phyloP scores from a whole-genome alignment of 2,329 filamentous ascomycete genomes.

The Pestalotiopsis sp. region DNA sequence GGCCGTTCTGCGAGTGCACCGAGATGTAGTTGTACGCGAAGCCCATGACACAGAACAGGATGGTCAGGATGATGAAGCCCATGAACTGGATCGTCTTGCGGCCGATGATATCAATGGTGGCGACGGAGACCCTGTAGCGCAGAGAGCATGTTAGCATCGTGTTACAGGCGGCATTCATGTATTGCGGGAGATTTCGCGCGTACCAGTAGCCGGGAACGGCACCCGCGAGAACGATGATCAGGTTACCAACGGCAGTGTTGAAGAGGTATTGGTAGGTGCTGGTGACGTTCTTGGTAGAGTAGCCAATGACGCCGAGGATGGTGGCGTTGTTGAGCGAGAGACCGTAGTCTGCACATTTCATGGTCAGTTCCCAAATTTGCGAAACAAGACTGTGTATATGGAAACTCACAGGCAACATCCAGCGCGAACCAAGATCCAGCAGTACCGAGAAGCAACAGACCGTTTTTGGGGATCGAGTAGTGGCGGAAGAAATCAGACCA shows the following conservation, averaged over 20 bases:
- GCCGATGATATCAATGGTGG: slow-evolving; percentile 70
- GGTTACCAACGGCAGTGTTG: slow-evolving; percentile 75
- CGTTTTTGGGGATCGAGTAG: slow-evolving; percentile 71
- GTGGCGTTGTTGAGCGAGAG: slow-evolving; percentile 75
- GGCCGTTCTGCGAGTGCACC: slow-evolving; percentile 40
- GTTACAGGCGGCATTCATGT: no score
- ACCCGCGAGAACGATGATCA: slow-evolving; percentile 76
- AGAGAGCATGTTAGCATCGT: slow-evolving; percentile 36
- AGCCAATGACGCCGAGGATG: slow-evolving; percentile 72
- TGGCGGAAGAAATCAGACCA: slow-evolving; percentile 71
- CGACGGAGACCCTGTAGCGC: slow-evolving; percentile 80
- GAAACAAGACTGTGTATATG: slow-evolving; percentile 37
- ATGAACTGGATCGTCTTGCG: slow-evolving; percentile 75
- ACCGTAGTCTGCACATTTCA: slow-evolving; percentile 45
- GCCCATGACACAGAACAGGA: slow-evolving; percentile 59
- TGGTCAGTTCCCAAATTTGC: not conserved
- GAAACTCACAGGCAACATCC: slow-evolving; percentile 48
- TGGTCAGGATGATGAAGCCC: slow-evolving; percentile 61
- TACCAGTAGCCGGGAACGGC: slow-evolving; percentile 82
- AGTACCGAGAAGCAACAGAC: slow-evolving; percentile 72
- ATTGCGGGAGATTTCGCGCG: slow-evolving; percentile 30
- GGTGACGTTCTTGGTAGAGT: slow-evolving; percentile 50
- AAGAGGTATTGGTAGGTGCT: slow-evolving; percentile 69
- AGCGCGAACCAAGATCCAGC: slow-evolving; percentile 79
- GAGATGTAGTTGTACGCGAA: slow-evolving; percentile 57